These are phyloP conservation scores for Esteya vermicola DNA, from an alignment of 2,329 filamentous ascomycete species.

Conservation along the genomic window DNA sequence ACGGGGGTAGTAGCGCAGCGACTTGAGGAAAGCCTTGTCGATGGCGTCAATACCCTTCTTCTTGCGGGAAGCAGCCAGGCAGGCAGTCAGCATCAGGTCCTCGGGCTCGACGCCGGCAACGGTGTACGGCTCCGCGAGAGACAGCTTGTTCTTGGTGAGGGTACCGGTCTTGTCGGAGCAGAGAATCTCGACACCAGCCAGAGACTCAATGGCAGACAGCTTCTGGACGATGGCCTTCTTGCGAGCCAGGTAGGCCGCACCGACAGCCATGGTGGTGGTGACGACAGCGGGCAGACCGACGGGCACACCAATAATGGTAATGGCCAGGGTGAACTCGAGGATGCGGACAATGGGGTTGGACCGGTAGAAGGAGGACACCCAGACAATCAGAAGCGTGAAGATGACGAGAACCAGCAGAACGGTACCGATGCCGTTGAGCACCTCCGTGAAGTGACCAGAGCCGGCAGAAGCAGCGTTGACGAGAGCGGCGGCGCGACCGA, in stretches of 20 bases:
- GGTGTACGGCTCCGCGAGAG: conserved; percentile 70
- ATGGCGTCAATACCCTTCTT: conserved; percentile 94
- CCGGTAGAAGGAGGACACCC: conserved; percentile 78
- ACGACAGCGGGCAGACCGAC: conserved; percentile 89
- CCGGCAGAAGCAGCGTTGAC: conserved; percentile 63
- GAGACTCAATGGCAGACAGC: conserved; percentile 79
- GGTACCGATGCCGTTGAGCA: conserved; percentile 75
- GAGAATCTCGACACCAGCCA: conserved; percentile 85
- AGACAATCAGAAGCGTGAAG: conserved; percentile 67
- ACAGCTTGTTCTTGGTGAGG: conserved; percentile 87
- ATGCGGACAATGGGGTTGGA: conserved; percentile 69
- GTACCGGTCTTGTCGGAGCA: conserved; percentile 94
- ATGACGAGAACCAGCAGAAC: conserved; percentile 69
- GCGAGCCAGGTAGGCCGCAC: conserved; percentile 80
- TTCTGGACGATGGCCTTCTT: conserved; percentile 91
- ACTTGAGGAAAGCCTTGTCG: conserved; percentile 87
- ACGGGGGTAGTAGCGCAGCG: conserved; percentile 65
- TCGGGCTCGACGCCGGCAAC: conserved; percentile 70
- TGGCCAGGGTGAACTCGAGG: conserved; percentile 72
- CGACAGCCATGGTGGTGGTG: conserved; percentile 89
- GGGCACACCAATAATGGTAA: conserved; percentile 83
- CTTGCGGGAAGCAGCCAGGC: conserved; percentile 79
- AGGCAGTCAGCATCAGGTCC: conserved; percentile 86
- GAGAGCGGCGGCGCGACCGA: conserved; percentile 75
- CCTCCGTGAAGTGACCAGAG: conserved; percentile 79